Percentiles rank a stretch among this genome's conserved stretches.
These are phyloP conservation scores for Lepraria neglecta DNA, from an alignment of 495 filamentous ascomycete species.

Conservation along the genomic window DNA sequence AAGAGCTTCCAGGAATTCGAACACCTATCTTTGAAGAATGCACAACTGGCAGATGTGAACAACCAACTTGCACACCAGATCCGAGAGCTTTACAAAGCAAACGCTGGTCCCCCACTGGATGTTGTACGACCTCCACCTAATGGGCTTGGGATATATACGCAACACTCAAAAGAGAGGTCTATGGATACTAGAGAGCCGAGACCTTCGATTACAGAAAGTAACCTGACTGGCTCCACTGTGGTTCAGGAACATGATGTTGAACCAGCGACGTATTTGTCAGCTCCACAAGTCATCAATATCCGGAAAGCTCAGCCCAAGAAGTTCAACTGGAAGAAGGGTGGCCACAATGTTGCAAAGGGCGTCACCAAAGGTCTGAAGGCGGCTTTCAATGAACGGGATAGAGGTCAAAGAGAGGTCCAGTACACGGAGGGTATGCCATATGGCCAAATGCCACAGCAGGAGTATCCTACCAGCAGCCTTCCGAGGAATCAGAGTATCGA, in stretches of 20 bases:
- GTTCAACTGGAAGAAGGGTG: constrained; percentile 98
- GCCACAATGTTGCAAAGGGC: constrained; percentile 86
- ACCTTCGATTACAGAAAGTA: constrained; percentile 45
- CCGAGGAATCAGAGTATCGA: constrained; percentile 42
- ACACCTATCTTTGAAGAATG: constrained; percentile 86
- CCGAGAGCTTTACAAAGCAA: constrained; percentile 82
- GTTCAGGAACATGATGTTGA: constrained; percentile 61
- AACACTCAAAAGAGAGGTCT: constrained; percentile 62
- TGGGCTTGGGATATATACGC: constrained; percentile 80
- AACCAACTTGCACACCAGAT: constrained; percentile 91
- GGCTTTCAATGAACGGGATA: constrained; percentile 52
- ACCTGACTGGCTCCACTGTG: constrained; percentile 48
- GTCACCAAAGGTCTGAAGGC: constrained; percentile 89
- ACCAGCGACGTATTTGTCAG: constrained; percentile 59
- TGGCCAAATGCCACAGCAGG: constrained; percentile 32
- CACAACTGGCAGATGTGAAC: constrained; percentile 87
- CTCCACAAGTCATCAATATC: constrained; percentile 87
- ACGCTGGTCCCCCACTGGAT: constrained; percentile 51
- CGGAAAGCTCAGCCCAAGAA: constrained; percentile 88
- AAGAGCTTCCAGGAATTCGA: constrained; percentile 93
- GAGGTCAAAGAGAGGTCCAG: constrained; percentile 52
- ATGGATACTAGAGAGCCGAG: constrained; percentile 47
- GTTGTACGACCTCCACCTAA: constrained; percentile 49
- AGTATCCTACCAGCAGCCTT: constrained; percentile 26
- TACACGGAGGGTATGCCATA: constrained; percentile 52